These are phyloP conservation scores for Trebouxia sp. DNA, from an alignment of 139 green algal species.

Conservation along the genomic window DNA sequence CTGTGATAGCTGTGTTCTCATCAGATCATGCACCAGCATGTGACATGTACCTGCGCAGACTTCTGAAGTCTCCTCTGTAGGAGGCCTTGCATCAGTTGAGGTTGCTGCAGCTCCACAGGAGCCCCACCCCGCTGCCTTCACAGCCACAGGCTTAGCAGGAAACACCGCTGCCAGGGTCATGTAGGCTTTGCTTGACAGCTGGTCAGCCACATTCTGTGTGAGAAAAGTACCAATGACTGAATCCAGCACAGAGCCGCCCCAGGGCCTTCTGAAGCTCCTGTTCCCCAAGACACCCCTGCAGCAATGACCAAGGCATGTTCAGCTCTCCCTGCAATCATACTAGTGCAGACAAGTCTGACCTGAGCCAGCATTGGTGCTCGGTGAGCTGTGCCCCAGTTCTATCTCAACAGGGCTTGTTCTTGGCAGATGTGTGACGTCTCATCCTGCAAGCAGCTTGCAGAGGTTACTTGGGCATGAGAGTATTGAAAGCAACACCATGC, in stretches of 20 bases:
- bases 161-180: constrained; percentile 74
- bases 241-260: constrained; percentile 80
- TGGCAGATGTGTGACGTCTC: too few species aligned
- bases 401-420: too few species aligned
- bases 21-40: background rate
- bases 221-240: constrained; percentile 81
- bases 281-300: constrained; percentile 54
- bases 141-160: constrained; percentile 23
- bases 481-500: too few species aligned
- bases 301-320: background rate
- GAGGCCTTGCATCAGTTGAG: background rate
- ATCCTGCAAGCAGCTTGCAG: too few species aligned
- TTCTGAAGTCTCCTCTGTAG: background rate
- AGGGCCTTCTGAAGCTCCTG: constrained; percentile 39
- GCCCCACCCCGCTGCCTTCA: background rate
- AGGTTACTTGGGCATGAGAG: too few species aligned
- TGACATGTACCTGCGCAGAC: background rate
- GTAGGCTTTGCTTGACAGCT: constrained; percentile 77
- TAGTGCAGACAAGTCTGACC: background rate
- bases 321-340: background rate
- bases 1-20: too few species aligned
- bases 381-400: too few species aligned
- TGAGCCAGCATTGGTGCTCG: too few species aligned
- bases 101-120: too few species aligned
- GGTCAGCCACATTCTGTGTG: constrained; percentile 84